These are phyloP conservation scores for Panellus pusillus DNA, from an alignment of 768 basidiomycete species.

Conservation along the genomic window DNA sequence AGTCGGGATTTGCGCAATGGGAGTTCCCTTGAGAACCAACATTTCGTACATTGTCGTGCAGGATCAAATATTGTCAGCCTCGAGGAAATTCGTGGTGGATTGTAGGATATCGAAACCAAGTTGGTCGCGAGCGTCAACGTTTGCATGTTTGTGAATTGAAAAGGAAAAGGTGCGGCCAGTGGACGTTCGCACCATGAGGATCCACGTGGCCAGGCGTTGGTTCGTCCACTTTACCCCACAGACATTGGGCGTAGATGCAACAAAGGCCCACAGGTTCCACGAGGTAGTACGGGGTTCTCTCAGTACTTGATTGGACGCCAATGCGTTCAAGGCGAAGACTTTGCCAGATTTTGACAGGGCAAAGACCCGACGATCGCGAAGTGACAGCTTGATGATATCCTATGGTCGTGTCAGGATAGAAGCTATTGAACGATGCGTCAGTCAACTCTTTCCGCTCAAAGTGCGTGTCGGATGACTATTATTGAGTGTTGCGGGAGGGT, in stretches of 20 bases:
- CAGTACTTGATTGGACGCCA: slow-evolving; percentile 46
- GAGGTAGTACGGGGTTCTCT: slow-evolving; percentile 44
- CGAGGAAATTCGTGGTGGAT: too few relatives aligned
- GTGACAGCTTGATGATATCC: slow-evolving; percentile 68
- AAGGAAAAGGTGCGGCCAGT: slow-evolving; percentile 77
- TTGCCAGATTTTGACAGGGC: slow-evolving; percentile 78
- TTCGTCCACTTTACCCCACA: slow-evolving; percentile 65
- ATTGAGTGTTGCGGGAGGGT: slow-evolving; percentile 35
- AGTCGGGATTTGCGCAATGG: slow-evolving; percentile 68
- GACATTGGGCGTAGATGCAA: slow-evolving; percentile 48
- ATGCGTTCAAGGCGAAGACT: slow-evolving; percentile 67
- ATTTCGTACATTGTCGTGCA: slow-evolving; percentile 75
- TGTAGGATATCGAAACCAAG: slow-evolving; percentile 60
- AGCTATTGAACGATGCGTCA: background rate
- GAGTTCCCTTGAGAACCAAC: slow-evolving; percentile 63
- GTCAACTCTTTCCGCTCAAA: slow-evolving; percentile 63
- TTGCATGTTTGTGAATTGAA: slow-evolving; percentile 73
- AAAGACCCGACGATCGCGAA: slow-evolving; percentile 63
- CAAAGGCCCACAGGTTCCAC: slow-evolving; percentile 68
- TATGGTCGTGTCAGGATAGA: slow-evolving; percentile 28
- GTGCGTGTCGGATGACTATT: slow-evolving; percentile 47
- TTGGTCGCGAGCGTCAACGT: slow-evolving; percentile 80
- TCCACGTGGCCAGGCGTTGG: background rate
- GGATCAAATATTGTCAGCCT: too few relatives aligned
- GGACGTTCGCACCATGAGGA: slow-evolving; percentile 40